Base-by-base conservation (phyloP, 2,329 filamentous ascomycete species). In the Curvularia eragrostidis region DNA sequence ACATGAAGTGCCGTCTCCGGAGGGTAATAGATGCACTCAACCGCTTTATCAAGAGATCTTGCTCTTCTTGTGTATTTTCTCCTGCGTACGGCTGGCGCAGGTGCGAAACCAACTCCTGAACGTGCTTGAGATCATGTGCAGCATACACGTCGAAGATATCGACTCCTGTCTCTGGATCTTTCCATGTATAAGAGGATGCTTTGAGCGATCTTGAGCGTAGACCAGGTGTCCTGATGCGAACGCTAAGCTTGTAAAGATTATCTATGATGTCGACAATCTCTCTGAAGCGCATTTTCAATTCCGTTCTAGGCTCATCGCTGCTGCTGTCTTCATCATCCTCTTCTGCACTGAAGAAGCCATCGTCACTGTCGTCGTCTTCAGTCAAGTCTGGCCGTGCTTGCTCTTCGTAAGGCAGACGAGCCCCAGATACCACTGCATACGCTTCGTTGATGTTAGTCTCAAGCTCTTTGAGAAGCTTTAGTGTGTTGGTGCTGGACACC, bases 221-320 rank as follows among this genome's bases (percentile, higher is more conserved):
- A 1, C 71, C 75, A 0, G 75, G 74, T 6, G 67, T 70, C 43
- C 75, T 66, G 47, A 77, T 77, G 23, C 75, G 70, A 10, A 77
- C 71, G 41, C 73, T 75, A 3, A 77, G 65, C 46, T 74, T 76
- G 59, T 77, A 77, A 2, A 77, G 65, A 32, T 76, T 75, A 57
- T 77, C 70, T 44, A 77, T 65, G 8, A 77, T 75, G 43, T 77
- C 75, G 3, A 74, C 55, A n/a, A 76, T 55, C 13, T 77, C 75
- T 24, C 59, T 59, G 48, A 75, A 74, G n/a, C 75, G 71, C 66
- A 75, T 73, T 7, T 65, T 66, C 26, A 77, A 52, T 54, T 77
- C 74, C 5, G 64, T 70, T 30, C 63, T 73, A 5, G 71, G 64
- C 15, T 58, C 55, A 5, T 52, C 62, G 2, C 56, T 46, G 19